Evolutionary conservation across 2,329 filamentous ascomycete genomes (phyloP), one percentile per base, ranked within the genome.

Genomic region (Calonectria ilicicola): DNA sequence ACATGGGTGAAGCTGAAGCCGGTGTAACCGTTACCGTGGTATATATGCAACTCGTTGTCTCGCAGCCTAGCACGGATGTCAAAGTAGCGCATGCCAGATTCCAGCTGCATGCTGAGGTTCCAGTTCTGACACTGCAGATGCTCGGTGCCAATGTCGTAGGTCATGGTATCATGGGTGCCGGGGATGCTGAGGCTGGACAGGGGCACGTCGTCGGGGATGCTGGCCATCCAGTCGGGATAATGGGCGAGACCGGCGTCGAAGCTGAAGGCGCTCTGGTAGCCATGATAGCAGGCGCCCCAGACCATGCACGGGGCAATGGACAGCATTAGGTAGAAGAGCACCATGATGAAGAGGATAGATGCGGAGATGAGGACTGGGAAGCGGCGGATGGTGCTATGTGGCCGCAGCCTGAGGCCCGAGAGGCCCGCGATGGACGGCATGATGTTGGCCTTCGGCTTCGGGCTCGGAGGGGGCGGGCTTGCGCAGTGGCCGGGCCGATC

Each of bases 91-190:
- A 89, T 76, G 10, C 88, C 88, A 2, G 85, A 84, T 40, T 78
- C 67, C 49, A 89, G 84, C 80, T 89, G 88, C 19, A 81, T 82
- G 17, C 72, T 75, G 26, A 90, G 82, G 74, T 84, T 83, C 75
- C 82, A 82, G 76, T 87, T 88, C 80, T 90, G 88, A 77, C 87
- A 89, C 77, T 87, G 84, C 64, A 85, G 83, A 10, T 72, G 68
- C 70, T 83, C 80, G 51, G 79, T 75, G 32, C 72, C 75, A 68
- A 87, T 81, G 53, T 80, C 78, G 74, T 86, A 87, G 21, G 88
- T 89, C 85, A 89, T 85, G 27, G 87, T 89, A 78, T 89, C 87
- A 80, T 89, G 88, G 2, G 88, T 89, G 35, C 88, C 88, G 0
- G 88, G 88, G 70, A 89, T 85, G 56, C 87, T 88, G 49, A 89